Conservation (phyloP, 116 monocot genomes). For the Phalaenopsis hybrid region DNA sequence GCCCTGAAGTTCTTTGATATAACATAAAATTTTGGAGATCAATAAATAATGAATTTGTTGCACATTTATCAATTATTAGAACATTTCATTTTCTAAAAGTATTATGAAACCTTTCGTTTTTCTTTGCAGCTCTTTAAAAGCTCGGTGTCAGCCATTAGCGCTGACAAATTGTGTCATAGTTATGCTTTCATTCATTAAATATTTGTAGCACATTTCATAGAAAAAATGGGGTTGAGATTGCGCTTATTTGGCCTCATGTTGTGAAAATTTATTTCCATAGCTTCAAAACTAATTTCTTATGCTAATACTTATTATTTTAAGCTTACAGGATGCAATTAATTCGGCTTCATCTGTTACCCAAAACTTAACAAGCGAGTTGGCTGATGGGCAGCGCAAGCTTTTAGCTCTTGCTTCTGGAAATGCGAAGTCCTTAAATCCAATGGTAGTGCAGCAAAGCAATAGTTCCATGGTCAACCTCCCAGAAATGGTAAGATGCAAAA, state of each 20-base stretch:
- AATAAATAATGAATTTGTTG: background rate
- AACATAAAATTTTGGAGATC: background rate
- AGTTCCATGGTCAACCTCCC: slow-evolving; percentile 39
- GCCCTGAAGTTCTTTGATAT: background rate
- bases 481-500: slow-evolving; percentile 34
- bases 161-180: too few relatives aligned
- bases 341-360: slow-evolving; percentile 82
- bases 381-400: slow-evolving; percentile 70
- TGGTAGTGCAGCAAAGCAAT: slow-evolving; percentile 49
- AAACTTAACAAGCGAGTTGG: slow-evolving; percentile 55
- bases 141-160: too few relatives aligned
- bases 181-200: background rate
- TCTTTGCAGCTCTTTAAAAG: too few relatives aligned
- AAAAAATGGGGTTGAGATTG: background rate
- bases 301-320: background rate
- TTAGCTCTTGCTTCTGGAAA: slow-evolving; percentile 58
- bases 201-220: background rate
- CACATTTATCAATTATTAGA: background rate
- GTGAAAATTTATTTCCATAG: background rate
- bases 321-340: slow-evolving; percentile 70
- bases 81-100: too few relatives aligned
- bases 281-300: background rate
- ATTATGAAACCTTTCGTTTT: too few relatives aligned
- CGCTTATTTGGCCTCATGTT: background rate
- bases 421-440: slow-evolving; percentile 46